A percentile compares a stretch with the other conserved stretches of the same genome.
These are phyloP conservation scores for Pyrus bretschneideri DNA, from an alignment of 306 rosid species.

Conservation along the genomic window DNA sequence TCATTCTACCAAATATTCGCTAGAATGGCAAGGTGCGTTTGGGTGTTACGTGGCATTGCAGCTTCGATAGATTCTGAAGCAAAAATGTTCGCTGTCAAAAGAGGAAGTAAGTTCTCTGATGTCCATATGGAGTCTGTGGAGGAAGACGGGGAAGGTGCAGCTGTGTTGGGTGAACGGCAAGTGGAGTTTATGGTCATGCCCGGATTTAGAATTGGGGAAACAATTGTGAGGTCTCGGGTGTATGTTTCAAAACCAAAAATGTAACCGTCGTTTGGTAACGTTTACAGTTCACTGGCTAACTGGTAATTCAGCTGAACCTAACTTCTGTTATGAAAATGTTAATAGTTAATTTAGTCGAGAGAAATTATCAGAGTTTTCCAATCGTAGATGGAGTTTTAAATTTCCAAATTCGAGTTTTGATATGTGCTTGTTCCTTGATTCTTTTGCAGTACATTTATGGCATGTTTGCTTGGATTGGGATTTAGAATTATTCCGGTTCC, in stretches of 20 bases:
- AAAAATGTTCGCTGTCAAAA: constrained; percentile 41
- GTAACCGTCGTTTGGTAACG: constrained; percentile 6
- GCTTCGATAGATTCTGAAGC: constrained; percentile 46
- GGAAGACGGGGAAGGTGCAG: constrained; percentile 27
- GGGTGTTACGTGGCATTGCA: constrained; percentile 59
- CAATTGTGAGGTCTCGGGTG: constrained; percentile 55
- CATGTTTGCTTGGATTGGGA: too few relatives aligned
- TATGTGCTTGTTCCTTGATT: background rate
- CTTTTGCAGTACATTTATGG: background rate
- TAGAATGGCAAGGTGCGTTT: constrained; percentile 75
- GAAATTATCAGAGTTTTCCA: constrained; percentile 8
- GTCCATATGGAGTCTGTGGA: constrained; percentile 61
- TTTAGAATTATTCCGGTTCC: too few relatives aligned
- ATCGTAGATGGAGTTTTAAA: constrained; percentile 22
- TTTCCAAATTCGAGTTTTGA: constrained; percentile 4
- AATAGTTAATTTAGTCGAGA: constrained; percentile 6
- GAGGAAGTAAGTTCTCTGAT: constrained; percentile 48
- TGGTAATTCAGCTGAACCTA: constrained; percentile 29
- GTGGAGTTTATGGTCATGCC: constrained; percentile 85
- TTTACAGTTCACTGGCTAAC: constrained; percentile 26
- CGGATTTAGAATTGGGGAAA: constrained; percentile 55
- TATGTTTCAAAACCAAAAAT: constrained; percentile 34
- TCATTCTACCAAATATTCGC: constrained; percentile 71
- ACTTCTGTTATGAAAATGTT: constrained; percentile 23
- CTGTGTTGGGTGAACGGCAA: constrained; percentile 13